Evolutionary conservation across 345 rosid genomes (phyloP).

Genomic region (Atalantia buxifolia): DNA sequence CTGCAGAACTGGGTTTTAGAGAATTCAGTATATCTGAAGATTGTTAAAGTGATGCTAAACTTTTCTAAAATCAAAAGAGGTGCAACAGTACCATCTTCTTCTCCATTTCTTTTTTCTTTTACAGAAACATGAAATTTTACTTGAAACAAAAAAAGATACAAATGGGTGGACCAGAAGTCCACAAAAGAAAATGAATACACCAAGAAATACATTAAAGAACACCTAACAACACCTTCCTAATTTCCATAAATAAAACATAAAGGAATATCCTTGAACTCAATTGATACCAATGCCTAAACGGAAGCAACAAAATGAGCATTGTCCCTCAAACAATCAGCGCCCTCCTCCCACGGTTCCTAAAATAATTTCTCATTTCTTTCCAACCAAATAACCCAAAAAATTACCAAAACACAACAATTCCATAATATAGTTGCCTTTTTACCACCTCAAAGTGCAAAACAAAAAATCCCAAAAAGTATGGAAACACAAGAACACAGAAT

Average conservation of each 20-base stretch:
- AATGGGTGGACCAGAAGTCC: not conserved
- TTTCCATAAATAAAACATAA: not conserved
- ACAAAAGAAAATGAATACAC: not conserved
- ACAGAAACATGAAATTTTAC: not conserved
- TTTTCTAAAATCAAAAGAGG: not conserved
- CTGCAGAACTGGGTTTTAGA: conserved; percentile 38
- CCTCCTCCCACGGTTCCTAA: not conserved
- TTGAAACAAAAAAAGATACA: not conserved
- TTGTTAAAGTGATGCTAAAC: conserved; percentile 37
- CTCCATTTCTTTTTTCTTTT: not conserved
- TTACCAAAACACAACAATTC: not conserved
- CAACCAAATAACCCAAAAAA: not conserved
- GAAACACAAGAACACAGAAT: not conserved
- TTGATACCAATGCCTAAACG: not conserved
- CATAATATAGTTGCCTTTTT: not conserved
- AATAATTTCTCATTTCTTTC: not conserved
- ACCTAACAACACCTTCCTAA: not conserved
- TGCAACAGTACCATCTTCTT: not conserved
- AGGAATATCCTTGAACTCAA: not conserved
- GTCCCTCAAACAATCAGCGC: not conserved
- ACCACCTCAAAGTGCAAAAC: not conserved
- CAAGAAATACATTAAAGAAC: not conserved
- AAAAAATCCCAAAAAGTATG: not conserved
- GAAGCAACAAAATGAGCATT: not conserved
- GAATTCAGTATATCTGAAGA: conserved; percentile 52